Base-by-base conservation (phyloP, 1,284 basidiomycete species). In the Boletus hoseneyae region DNA sequence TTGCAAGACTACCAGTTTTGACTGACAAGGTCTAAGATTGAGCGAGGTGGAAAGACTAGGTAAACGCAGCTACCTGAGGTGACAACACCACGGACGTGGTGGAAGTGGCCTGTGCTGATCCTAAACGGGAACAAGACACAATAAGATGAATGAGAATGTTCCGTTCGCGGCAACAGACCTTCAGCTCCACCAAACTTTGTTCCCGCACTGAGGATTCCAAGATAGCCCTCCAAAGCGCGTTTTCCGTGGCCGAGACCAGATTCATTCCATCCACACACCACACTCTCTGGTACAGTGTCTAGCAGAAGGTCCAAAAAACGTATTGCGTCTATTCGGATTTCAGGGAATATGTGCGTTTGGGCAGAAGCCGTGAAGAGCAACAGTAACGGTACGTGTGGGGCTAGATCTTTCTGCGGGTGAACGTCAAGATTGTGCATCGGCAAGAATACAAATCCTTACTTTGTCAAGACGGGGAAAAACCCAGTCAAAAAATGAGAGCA, bases 291-390 rank as follows among this genome's bases (percentile, higher is more conserved):
- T 3, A 90, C 79, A 43, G 77, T 66, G 32, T 88, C 83, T 3
- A 98, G 76, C 32, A 94, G 78, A 13, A 97, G 67, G 61, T 91
- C 81, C 43, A 99, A 70, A 55, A 95, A 81, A 23, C 84, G 82
- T 54, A 96, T 78, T 1, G 93, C 93, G 64, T 98, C 96, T 39
- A 97, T 78, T 9, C 93, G 80, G 51, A 98, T 90, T 60, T 95
- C 91, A 9, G 93, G 93, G 66, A 94, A 96, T 50, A 99, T 97
- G 62, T 97, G 90, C 0, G 92, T 94, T 65, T 97, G 87, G 0
- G 93, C 93, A 4, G 95, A 96, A 2, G 91, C 85, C 0, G 86
- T 84, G 67, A 93, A 97, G 12, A 97, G 79, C 15, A 96, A 73
- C 2, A 97, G 73, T 0, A 84, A 63, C 0, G 86, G 77, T 4